Evolutionary conservation across 305 asterid species (phyloP).

Genomic region (Coffea humblotiana): DNA sequence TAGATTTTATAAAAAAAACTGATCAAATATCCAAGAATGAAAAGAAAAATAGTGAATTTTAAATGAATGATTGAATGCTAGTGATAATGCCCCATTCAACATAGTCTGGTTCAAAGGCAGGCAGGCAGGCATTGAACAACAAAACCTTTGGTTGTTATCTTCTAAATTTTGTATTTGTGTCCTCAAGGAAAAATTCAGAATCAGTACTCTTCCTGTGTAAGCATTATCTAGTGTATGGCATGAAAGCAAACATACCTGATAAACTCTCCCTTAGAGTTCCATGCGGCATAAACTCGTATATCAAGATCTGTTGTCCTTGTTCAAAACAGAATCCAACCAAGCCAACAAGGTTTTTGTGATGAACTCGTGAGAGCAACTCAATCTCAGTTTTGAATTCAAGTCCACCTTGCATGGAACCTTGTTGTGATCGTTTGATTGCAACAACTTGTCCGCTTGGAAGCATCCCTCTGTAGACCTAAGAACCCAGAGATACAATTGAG

Average conservation of each 20-base stretch:
- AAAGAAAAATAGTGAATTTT: background rate
- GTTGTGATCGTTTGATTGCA: conserved; percentile 84
- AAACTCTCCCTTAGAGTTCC: conserved; percentile 80
- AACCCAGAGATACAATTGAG: conserved; percentile 12
- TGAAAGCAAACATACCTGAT: conserved; percentile 45
- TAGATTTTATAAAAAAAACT: background rate
- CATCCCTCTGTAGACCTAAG: conserved; percentile 79
- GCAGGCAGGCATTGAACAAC: background rate
- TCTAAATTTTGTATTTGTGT: background rate
- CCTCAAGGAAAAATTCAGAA: background rate
- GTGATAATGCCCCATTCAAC: background rate
- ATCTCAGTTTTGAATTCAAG: conserved; percentile 93
- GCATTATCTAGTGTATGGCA: background rate
- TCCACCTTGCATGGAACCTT: conserved; percentile 86
- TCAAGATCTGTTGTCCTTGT: conserved; percentile 91
- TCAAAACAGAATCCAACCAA: conserved; percentile 94
- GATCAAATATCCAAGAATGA: background rate
- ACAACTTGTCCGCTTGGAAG: conserved; percentile 66
- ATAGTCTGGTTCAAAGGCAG: background rate
- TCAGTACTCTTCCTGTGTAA: background rate
- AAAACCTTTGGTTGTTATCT: background rate
- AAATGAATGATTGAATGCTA: background rate
- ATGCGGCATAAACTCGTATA: conserved; percentile 82
- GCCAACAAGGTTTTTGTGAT: conserved; percentile 91
- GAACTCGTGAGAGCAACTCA: conserved; percentile 92